Percentiles rank a stretch among this genome's conserved stretches.
phyloP scores from a whole-genome alignment of 768 basidiomycete genomes.

The Filobasidium wieringae region DNA sequence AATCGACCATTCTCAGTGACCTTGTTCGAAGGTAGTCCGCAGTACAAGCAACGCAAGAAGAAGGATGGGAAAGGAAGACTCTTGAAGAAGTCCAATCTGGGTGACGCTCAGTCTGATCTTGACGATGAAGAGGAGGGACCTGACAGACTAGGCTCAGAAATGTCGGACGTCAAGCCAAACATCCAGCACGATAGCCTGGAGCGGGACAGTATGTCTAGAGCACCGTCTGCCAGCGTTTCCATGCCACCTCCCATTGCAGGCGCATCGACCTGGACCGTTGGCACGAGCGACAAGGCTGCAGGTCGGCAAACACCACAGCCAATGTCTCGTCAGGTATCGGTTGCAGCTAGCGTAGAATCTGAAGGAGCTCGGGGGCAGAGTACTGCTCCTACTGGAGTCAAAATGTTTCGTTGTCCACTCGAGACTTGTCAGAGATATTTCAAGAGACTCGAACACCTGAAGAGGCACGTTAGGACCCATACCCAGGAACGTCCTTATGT shows the following conservation, averaged over 20 bases:
- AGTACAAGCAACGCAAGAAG: slow-evolving; percentile 80
- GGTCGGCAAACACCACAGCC: neutral
- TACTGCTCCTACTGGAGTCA: slow-evolving; percentile 1
- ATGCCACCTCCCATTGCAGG: neutral
- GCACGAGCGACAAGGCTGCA: neutral
- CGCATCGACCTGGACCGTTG: neutral
- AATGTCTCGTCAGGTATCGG: no score
- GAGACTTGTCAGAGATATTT: slow-evolving; percentile 73
- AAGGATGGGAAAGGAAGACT: slow-evolving; percentile 45
- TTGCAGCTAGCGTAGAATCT: neutral
- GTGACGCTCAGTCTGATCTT: neutral
- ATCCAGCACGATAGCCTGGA: neutral
- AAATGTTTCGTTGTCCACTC: slow-evolving; percentile 66
- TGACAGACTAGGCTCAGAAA: neutral
- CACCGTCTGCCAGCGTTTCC: neutral
- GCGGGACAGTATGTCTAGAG: neutral
- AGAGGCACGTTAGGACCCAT: slow-evolving; percentile 76
- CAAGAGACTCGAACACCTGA: slow-evolving; percentile 83
- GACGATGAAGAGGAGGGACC: neutral
- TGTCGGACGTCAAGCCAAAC: neutral
- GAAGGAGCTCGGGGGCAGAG: neutral
- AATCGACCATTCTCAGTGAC: slow-evolving; percentile 53
- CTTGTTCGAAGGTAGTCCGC: slow-evolving; percentile 70
- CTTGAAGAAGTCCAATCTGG: neutral
- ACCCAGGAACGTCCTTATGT: slow-evolving; percentile 76